These are phyloP conservation scores for Fusarium subglutinans DNA, from an alignment of 2,329 filamentous ascomycete genomes.

Conservation along the genomic window DNA sequence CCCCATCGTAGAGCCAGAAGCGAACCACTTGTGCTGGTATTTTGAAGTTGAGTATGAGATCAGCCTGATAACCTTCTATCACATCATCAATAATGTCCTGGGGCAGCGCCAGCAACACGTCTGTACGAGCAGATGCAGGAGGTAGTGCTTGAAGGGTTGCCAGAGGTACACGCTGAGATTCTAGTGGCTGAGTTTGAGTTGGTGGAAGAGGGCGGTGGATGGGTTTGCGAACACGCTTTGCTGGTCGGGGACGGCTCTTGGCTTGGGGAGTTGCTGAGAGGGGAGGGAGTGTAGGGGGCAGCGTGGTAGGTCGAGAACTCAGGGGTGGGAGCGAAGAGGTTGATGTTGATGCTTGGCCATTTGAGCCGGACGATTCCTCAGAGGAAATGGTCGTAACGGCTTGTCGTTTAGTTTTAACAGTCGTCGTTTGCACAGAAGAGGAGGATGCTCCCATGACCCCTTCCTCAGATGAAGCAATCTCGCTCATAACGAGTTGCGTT, in stretches of 20 bases:
- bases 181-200: slow-evolving; percentile 46
- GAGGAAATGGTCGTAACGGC: slow-evolving; percentile 15
- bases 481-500: slow-evolving; percentile 49
- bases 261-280: slow-evolving; percentile 25
- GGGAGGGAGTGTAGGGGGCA: slow-evolving; percentile 16
- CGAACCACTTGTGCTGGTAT: slow-evolving; percentile 64
- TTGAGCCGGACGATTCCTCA: slow-evolving; percentile 19
- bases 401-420: neutral
- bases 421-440: neutral
- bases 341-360: slow-evolving; percentile 6
- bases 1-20: slow-evolving; percentile 69
- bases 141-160: slow-evolving; percentile 59
- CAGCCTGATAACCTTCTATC: slow-evolving; percentile 58
- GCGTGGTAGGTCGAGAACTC: slow-evolving; percentile 31
- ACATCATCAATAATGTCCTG: slow-evolving; percentile 60
- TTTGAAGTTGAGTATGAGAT: slow-evolving; percentile 65
- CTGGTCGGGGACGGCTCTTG: neutral
- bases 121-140: slow-evolving; percentile 59
- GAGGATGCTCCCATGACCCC: slow-evolving; percentile 12
- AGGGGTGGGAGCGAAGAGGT: slow-evolving; percentile 15
- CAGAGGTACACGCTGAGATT: slow-evolving; percentile 61
- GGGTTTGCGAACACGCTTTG: slow-evolving; percentile 42
- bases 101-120: slow-evolving; percentile 63
- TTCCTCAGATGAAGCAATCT: slow-evolving; percentile 45
- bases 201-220: slow-evolving; percentile 36